These are phyloP conservation scores for Cylindrotheca fusiformis DNA, from an alignment of 108 stramenopile genomes.

Conservation along the genomic window DNA sequence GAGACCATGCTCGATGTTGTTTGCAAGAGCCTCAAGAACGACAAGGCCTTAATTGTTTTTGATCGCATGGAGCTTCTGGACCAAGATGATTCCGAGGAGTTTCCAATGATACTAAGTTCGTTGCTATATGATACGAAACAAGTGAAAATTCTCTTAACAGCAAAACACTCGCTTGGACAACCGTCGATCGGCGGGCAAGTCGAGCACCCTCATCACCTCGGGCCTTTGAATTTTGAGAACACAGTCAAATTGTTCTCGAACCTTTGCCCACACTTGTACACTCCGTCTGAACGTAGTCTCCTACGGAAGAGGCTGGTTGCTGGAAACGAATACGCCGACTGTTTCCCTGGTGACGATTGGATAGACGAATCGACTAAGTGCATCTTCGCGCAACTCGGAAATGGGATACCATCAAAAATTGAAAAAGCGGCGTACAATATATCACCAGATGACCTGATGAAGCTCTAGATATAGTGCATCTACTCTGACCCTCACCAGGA, in stretches of 20 bases:
- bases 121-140: conserved; percentile 62
- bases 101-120: conserved; percentile 62
- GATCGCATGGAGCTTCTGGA: conserved; percentile 62
- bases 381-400: conserved; percentile 42
- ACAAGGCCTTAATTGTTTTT: conserved; percentile 67
- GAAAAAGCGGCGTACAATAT: conserved; percentile 58
- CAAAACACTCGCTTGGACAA: conserved; percentile 37
- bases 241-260: conserved; percentile 65
- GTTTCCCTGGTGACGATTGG: conserved; percentile 26
- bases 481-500: no score
- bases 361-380: conserved; percentile 17
- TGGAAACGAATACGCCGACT: conserved; percentile 33
- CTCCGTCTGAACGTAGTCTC: conserved; percentile 52
- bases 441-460: conserved; percentile 15
- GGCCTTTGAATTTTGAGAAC: conserved; percentile 57
- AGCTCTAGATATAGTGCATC: conserved; percentile 1
- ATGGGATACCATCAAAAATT: conserved; percentile 58
- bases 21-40: conserved; percentile 38
- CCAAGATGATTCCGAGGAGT: conserved; percentile 49
- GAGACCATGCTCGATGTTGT: conserved; percentile 44
- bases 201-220: conserved; percentile 54
- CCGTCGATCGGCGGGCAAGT: conserved; percentile 53
- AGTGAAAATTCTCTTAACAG: conserved; percentile 59
- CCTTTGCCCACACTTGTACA: conserved; percentile 70
- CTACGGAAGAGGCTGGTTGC: conserved; percentile 34